A percentile compares a stretch with the other conserved stretches of the same genome.
These are phyloP conservation scores for Cornus suecica DNA, from an alignment of 148 eudicot genomes.

Conservation along the genomic window DNA sequence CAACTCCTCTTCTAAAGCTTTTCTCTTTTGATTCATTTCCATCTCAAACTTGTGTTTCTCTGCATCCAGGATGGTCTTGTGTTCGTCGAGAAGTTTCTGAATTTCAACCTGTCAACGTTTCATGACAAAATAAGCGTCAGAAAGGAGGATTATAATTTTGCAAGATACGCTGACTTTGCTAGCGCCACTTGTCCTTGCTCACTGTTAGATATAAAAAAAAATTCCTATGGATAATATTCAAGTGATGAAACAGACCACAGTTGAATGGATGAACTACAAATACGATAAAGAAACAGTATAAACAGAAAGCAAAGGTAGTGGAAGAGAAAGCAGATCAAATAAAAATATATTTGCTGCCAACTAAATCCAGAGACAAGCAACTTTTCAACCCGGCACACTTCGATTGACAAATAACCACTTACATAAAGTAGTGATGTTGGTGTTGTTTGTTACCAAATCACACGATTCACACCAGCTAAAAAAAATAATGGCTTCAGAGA, in stretches of 20 bases:
- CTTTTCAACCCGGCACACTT: not conserved
- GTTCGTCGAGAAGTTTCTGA: slow-evolving; percentile 83
- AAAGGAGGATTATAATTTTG: not conserved
- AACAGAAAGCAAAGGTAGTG: not conserved
- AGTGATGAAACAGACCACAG: not conserved
- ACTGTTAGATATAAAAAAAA: not conserved
- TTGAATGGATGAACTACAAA: not conserved
- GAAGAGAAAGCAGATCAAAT: not conserved
- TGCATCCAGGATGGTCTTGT: slow-evolving; percentile 52
- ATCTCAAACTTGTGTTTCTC: slow-evolving; percentile 60
- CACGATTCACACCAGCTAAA: slow-evolving; percentile 1
- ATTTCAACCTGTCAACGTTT: slow-evolving; percentile 57
- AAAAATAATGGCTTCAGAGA: not conserved
- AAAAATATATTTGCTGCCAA: no score
- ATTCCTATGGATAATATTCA: not conserved
- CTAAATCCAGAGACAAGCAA: not conserved
- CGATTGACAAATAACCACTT: not conserved
- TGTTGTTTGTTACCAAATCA: not conserved
- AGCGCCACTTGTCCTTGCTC: not conserved
- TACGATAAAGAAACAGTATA: not conserved
- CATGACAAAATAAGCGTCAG: slow-evolving; percentile 1
- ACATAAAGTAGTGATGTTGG: no score
- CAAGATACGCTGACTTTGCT: not conserved
- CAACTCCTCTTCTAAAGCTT: slow-evolving; percentile 54
- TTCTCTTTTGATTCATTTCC: slow-evolving; percentile 66